Percentiles rank a stretch among this genome's conserved stretches.
Conservation (phyloP, 495 filamentous ascomycete genomes). For the Sporormia fimetaria region DNA sequence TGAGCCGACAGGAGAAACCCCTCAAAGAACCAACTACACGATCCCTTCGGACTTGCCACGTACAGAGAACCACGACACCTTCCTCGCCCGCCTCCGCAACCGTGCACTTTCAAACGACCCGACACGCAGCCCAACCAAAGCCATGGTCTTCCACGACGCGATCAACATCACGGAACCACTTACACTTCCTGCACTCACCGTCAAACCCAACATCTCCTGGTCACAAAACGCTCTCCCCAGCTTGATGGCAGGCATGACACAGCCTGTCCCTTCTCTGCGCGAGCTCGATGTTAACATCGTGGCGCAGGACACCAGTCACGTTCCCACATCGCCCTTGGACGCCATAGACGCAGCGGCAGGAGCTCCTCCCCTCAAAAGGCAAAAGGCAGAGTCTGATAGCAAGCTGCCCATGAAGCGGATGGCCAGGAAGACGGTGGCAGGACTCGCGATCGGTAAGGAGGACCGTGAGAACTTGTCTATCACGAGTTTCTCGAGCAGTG, state of each 20-base stretch:
- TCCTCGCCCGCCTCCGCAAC: constrained; percentile 48
- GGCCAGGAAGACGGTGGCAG: constrained; percentile 28
- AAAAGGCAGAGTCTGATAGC: constrained; percentile 17
- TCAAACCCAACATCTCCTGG: constrained; percentile 10
- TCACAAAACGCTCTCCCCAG: constrained; percentile 7
- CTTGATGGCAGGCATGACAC: constrained; percentile 9
- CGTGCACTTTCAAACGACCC: constrained; percentile 10
- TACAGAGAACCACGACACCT: constrained; percentile 57
- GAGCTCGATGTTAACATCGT: constrained; percentile 34
- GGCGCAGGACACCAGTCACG: constrained; percentile 16
- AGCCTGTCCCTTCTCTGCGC: constrained; percentile 21
- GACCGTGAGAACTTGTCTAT: constrained; percentile 26
- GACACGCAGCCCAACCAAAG: constrained; percentile 30
- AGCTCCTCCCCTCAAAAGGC: constrained; percentile 27
- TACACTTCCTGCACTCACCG: constrained; percentile 4
- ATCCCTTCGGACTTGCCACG: constrained; percentile 66
- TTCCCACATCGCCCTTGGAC: constrained; percentile 15
- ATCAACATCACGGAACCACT: background rate
- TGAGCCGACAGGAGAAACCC: constrained; percentile 71
- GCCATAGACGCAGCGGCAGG: background rate
- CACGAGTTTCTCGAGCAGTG: constrained; percentile 20
- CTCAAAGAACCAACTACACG: constrained; percentile 61
- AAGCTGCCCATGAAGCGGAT: constrained; percentile 32
- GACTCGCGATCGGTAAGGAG: constrained; percentile 9
- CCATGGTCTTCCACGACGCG: constrained; percentile 29